These are phyloP conservation scores for Paxillus rubicundulus DNA, from an alignment of 768 basidiomycete genomes.

Conservation along the genomic window DNA sequence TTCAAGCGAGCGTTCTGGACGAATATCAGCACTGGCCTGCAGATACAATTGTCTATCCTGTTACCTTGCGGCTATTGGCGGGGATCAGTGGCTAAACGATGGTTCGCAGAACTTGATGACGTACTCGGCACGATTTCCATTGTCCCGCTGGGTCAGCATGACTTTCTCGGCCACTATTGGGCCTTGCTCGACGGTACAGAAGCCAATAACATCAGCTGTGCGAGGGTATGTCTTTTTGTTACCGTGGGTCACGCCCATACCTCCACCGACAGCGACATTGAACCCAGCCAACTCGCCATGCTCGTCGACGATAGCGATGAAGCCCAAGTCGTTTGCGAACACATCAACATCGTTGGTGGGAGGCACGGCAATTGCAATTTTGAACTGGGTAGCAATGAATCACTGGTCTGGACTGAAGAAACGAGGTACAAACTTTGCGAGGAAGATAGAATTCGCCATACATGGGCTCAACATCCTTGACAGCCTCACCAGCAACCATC, in stretches of 20 bases:
- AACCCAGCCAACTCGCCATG: conserved; percentile 83
- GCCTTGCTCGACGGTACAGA: conserved; percentile 87
- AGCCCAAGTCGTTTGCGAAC: conserved; percentile 94
- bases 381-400: conserved; percentile 60
- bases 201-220: conserved; percentile 82
- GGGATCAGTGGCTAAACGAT: neutral
- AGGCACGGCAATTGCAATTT: conserved; percentile 94
- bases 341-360: conserved; percentile 96
- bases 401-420: neutral
- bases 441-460: conserved; percentile 98
- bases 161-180: conserved; percentile 86
- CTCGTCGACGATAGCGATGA: conserved; percentile 86
- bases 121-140: conserved; percentile 92
- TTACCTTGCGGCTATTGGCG: conserved; percentile 52
- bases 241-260: conserved; percentile 99
- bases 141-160: conserved; percentile 91
- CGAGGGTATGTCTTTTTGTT: conserved; percentile 99
- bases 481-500: conserved; percentile 87
- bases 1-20: conserved; percentile 82
- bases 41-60: neutral
- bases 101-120: conserved; percentile 28
- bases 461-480: conserved; percentile 94
- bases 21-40: conserved; percentile 9
- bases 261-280: conserved; percentile 92
- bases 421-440: conserved; percentile 62